Evolutionary conservation across 495 filamentous ascomycete species (phyloP).

Genomic region (Trichoderma asperelloides): DNA sequence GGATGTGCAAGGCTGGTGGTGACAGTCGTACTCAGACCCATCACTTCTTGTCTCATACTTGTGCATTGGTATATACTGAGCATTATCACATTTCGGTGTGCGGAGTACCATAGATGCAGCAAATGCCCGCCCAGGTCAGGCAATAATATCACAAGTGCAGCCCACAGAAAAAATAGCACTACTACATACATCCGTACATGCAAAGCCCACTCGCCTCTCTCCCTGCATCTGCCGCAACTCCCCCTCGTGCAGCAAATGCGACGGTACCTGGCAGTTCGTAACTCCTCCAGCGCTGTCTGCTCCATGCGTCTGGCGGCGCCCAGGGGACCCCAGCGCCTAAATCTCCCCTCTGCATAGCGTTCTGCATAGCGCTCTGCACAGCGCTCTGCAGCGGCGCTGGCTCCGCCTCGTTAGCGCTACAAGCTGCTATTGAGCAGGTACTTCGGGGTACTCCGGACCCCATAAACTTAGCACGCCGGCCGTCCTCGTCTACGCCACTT

Average conservation of each 20-base stretch:
- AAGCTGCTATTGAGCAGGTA: neutral
- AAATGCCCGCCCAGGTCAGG: no score
- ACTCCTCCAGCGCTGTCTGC: neutral
- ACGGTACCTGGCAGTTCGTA: slow-evolving; percentile 8
- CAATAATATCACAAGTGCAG: no score
- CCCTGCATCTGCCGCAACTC: slow-evolving; percentile 6
- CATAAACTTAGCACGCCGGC: neutral
- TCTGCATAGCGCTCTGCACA: neutral
- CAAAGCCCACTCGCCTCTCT: neutral
- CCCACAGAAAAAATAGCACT: neutral
- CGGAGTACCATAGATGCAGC: no score
- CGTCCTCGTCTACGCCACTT: slow-evolving; percentile 4
- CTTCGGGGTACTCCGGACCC: slow-evolving; percentile 7
- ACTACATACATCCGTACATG: neutral
- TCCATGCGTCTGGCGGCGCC: slow-evolving; percentile 1
- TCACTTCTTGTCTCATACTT: no score
- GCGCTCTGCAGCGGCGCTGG: neutral
- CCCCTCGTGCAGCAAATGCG: slow-evolving; percentile 2
- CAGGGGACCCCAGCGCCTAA: neutral
- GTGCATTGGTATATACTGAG: no score
- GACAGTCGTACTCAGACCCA: no score
- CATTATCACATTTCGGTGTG: no score
- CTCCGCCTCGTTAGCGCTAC: neutral
- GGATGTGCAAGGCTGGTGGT: no score
- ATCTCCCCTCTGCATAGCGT: neutral